Base-by-base conservation (phyloP, 73 alveolate genomes). In the Tetrahymena borealis region DNA sequence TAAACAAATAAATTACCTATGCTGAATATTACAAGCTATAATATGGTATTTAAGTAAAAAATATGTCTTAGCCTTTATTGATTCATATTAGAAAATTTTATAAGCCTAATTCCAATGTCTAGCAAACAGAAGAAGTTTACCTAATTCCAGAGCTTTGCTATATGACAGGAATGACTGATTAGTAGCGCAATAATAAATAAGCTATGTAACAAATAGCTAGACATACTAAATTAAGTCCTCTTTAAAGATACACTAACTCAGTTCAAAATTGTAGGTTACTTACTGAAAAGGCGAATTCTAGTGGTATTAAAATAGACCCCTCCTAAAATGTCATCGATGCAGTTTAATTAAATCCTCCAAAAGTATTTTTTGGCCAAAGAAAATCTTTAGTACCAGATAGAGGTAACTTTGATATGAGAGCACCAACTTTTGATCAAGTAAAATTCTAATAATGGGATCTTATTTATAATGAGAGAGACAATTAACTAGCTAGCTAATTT, bases 81-180 rank as follows among this genome's bases (percentile, higher is more conserved):
- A 93, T 39, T 39, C 43, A 60, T n/a, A 93, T 94, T 32, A 92
- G 90, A 60, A 96, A 96, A 39, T 94, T 39, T 33, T 94, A 93
- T 93, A 40, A 92, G 24, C 95, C 95, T 33, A 43, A 92, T 38
- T 78, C 90, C 11, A 39, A 39, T 39, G 43, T 39, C 11, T 11
- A 39, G 13, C 7, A 78, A 32, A 11, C 12, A 9, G 38, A 96
- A 95, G 94, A 94, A 98, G 90, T 98, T 39, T 94, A 94, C 40
- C 95, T 98, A 77, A 96, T 98, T 32, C 99, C 99, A 20, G 99
- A 97, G 90, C 96, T 98, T 32, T 97, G 99, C 91, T 79, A 91
- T 37, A 94, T 98, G 96, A 98, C 99, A 13, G 99, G 99, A 18
- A 93, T 97, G 78, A 96, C 99, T 3, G 99, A 98, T 78, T 96